A percentile compares a stretch with the other conserved stretches of the same genome.
These are phyloP conservation scores for Wickerhamiella sorbophila DNA, from an alignment of 805 yeast genomes.

Conservation along the genomic window DNA sequence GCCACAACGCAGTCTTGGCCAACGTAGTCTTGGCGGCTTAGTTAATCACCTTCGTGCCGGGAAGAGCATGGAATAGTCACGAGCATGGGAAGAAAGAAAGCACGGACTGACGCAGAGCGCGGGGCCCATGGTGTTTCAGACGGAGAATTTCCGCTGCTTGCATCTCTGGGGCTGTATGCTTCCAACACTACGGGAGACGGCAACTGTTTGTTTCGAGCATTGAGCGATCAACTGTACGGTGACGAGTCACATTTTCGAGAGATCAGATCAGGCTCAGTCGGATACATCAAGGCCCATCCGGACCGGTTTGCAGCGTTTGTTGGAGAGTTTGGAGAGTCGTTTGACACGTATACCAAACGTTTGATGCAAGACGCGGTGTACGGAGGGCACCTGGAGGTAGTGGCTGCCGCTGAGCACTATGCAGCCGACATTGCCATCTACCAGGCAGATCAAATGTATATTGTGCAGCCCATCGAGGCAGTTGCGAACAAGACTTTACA, in stretches of 20 bases:
- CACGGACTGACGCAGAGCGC: too few species aligned
- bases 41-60: too few species aligned
- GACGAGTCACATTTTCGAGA: conserved; percentile 22
- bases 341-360: conserved; percentile 24
- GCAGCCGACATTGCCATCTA: conserved; percentile 26
- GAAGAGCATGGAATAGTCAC: too few species aligned
- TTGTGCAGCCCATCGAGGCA: conserved; percentile 18
- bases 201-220: conserved; percentile 30
- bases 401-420: conserved; percentile 27
- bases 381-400: conserved; percentile 31
- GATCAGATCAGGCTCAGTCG: conserved; percentile 23
- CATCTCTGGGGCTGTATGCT: conserved; percentile 25
- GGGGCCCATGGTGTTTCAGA: too few species aligned
- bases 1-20: too few species aligned
- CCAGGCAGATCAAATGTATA: conserved; percentile 26
- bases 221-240: conserved; percentile 29
- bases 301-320: conserved; percentile 24
- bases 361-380: conserved; percentile 29
- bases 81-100: too few species aligned
- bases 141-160: conserved; percentile 27
- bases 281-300: conserved; percentile 21
- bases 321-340: conserved; percentile 24
- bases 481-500: conserved; percentile 15
- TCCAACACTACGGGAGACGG: conserved; percentile 29
- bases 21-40: too few species aligned